These are phyloP conservation scores for Teratosphaeria pseudoeucalypti DNA, from an alignment of 2,329 filamentous ascomycete species.

Conservation along the genomic window DNA sequence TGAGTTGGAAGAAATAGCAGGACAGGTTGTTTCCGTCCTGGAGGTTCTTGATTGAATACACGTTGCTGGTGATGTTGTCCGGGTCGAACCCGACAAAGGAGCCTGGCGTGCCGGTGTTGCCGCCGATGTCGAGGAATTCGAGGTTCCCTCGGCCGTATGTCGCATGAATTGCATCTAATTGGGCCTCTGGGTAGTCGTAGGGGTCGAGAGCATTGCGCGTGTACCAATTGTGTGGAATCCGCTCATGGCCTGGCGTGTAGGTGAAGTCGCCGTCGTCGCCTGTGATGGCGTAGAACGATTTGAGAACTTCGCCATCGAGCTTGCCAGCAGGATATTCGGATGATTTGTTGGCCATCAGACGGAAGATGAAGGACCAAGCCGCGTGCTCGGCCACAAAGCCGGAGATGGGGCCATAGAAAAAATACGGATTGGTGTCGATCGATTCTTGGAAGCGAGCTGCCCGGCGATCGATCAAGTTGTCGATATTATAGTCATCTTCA, in stretches of 20 bases:
- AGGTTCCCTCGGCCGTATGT: background rate
- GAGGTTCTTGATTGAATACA: background rate
- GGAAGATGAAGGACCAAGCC: constrained; percentile 13
- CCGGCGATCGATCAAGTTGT: background rate
- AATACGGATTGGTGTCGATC: constrained; percentile 15
- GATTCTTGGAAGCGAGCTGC: constrained; percentile 5
- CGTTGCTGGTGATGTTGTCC: background rate
- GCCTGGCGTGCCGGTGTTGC: background rate
- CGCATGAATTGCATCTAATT: background rate
- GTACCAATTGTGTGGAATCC: background rate
- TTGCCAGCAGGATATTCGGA: constrained; percentile 21
- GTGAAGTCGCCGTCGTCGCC: constrained; percentile 19
- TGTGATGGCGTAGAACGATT: constrained; percentile 25
- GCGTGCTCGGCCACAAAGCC: constrained; percentile 5
- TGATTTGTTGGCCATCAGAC: constrained; percentile 24
- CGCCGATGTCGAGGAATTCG: background rate
- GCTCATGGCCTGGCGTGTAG: constrained; percentile 12
- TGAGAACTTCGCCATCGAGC: constrained; percentile 22
- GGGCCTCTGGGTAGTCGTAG: background rate
- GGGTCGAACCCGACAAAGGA: background rate
- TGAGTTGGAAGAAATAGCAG: background rate
- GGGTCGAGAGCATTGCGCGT: background rate
- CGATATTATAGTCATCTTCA: background rate
- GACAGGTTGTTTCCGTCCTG: background rate
- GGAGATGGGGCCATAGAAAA: constrained; percentile 6